Base-by-base conservation (phyloP, 1,284 basidiomycete genomes). In the Tetrapyrgos nigripes region DNA sequence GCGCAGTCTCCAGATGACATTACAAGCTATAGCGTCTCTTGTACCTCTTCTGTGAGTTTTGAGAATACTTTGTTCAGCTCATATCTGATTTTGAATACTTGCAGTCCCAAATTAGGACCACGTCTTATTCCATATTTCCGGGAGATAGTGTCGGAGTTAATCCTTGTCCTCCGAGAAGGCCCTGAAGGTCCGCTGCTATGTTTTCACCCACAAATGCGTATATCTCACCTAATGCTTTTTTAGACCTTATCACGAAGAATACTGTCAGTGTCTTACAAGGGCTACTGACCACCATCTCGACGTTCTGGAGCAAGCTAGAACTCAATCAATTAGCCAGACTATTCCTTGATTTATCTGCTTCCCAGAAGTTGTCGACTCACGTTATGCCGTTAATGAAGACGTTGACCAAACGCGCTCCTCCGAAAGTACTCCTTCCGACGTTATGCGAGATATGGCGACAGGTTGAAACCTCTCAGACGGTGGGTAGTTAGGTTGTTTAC, bases 111-210 rank as follows among this genome's bases (percentile, higher is more conserved):
- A 55, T 83, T 96, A n/a, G 93, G 92, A 0, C 93, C 94, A 21
- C 88, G 95, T 0, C 80, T 93, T 50, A 93, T 97, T 52, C 93
- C 95, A 5, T 83, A 87, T 74, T 89, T 96, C 72, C 87, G 87
- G 56, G 80, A 84, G n/a, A 83, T 95, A 49, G 81, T 92, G 29
- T 75, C 83, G 6, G 79, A 86, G 53, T 85, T 85, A 59, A 77
- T 88, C 27, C 62, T 70, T 9, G 68, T 87, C 40, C 76, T 89
- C 46, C 78, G 78, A 17, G 76, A 80, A 55, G 72, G 74, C 33
- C 70, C 77, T 24, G 66, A 73, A 54, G 73, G 77, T 71, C 68
- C 63, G 66, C 65, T 59, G 35, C 26, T 55, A 3, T 17, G 14
- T 44, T 0, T 13, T 26, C 13, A 27, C 50, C 44, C 53, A 53